A percentile compares a stretch with the other conserved stretches of the same genome.
Conservation (phyloP, 441 rosid species). For the Erysimum cheiri region DNA sequence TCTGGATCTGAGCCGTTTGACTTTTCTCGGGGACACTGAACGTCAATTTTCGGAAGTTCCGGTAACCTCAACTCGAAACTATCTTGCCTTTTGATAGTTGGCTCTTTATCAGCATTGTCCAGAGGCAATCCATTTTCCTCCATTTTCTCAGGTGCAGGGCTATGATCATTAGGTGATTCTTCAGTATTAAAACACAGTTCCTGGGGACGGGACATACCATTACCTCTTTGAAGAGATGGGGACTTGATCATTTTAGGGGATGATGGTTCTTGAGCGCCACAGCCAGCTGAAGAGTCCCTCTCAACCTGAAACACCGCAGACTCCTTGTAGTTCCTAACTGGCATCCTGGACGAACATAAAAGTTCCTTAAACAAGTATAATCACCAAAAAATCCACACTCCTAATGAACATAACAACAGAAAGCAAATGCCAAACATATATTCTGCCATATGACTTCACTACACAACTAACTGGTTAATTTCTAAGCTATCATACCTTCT, state of each 20-base stretch:
- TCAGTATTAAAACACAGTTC: slow-evolving; percentile 64
- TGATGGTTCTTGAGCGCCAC: slow-evolving; percentile 82
- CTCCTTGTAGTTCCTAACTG: slow-evolving; percentile 73
- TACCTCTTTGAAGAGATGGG: slow-evolving; percentile 92
- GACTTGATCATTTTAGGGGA: slow-evolving; percentile 88
- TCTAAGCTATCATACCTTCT: slow-evolving; percentile 71
- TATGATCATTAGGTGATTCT: slow-evolving; percentile 71
- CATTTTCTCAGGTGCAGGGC: slow-evolving; percentile 76
- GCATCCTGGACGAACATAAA: slow-evolving; percentile 72
- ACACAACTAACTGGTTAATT: slow-evolving; percentile 12
- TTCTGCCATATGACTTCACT: slow-evolving; percentile 51
- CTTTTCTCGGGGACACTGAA: slow-evolving; percentile 63
- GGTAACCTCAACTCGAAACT: slow-evolving; percentile 95
- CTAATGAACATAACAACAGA: slow-evolving; percentile 24
- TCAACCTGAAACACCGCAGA: slow-evolving; percentile 73
- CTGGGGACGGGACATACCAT: slow-evolving; percentile 59
- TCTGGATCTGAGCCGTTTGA: slow-evolving; percentile 90
- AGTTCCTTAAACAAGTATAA: slow-evolving; percentile 27
- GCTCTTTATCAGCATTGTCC: slow-evolving; percentile 73
- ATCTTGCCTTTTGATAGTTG: slow-evolving; percentile 85
- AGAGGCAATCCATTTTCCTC: slow-evolving; percentile 63
- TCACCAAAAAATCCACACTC: slow-evolving; percentile 30
- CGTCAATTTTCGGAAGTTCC: slow-evolving; percentile 87
- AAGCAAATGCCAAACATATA: slow-evolving; percentile 42
- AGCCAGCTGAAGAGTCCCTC: slow-evolving; percentile 83